phyloP scores from a whole-genome alignment of 345 rosid species.

The Geranium rotundifolium region DNA sequence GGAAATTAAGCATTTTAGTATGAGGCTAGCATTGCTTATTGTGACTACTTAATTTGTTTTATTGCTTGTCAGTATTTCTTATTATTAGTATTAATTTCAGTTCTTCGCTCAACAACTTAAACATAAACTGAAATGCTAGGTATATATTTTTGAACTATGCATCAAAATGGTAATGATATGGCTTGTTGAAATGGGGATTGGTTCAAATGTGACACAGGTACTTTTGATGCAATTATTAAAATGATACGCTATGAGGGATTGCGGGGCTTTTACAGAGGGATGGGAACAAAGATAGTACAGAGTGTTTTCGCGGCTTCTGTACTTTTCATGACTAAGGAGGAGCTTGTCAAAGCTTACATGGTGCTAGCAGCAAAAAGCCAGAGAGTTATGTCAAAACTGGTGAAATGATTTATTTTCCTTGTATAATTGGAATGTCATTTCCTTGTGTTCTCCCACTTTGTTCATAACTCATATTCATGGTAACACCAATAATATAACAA shows the following conservation, averaged over 20 bases:
- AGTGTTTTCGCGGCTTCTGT: conserved; percentile 74
- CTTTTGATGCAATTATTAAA: conserved; percentile 51
- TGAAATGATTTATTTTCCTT: conserved; percentile 10
- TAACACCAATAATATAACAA: background rate
- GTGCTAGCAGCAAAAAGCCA: conserved; percentile 27
- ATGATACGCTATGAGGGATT: conserved; percentile 57
- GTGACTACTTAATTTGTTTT: too few relatives aligned
- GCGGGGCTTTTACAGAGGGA: conserved; percentile 52
- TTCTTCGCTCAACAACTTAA: too few relatives aligned
- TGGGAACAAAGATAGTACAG: conserved; percentile 68
- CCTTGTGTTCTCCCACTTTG: background rate
- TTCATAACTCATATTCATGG: conserved; percentile 1
- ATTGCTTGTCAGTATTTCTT: too few relatives aligned
- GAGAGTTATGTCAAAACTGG: conserved; percentile 10
- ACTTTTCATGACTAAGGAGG: conserved; percentile 68
- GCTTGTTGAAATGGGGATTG: background rate
- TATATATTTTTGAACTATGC: background rate
- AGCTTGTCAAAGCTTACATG: conserved; percentile 44
- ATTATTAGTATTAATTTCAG: too few relatives aligned
- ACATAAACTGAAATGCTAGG: too few relatives aligned
- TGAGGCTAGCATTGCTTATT: too few relatives aligned
- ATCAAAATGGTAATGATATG: background rate
- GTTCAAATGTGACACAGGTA: conserved; percentile 23
- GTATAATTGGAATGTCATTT: background rate
- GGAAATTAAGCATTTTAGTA: too few relatives aligned